phyloP scores from a whole-genome alignment of 2,329 filamentous ascomycete species.

The Sporothrix euskadiensis region DNA sequence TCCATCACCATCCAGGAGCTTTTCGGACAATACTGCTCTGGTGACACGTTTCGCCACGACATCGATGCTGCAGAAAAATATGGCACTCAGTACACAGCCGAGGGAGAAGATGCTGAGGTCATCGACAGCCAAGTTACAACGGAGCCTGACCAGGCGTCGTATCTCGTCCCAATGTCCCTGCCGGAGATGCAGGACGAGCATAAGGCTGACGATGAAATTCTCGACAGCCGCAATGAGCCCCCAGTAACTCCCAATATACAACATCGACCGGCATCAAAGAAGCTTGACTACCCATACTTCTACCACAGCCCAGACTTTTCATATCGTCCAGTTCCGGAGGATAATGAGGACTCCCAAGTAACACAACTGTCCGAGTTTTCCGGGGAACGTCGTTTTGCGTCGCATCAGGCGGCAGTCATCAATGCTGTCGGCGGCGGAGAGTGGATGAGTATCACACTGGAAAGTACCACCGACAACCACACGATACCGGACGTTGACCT shows the following conservation, averaged over 20 bases:
- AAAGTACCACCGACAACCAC: conserved; percentile 46
- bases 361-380: neutral
- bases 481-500: conserved; percentile 42
- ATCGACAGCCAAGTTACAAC: conserved; percentile 25
- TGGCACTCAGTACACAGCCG: neutral
- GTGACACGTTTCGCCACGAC: conserved; percentile 65
- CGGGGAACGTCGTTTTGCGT: conserved; percentile 27
- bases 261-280: neutral
- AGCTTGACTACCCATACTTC: conserved; percentile 12
- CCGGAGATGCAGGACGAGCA: neutral
- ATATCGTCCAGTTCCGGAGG: neutral
- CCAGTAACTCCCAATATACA: neutral
- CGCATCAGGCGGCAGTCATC: conserved; percentile 38
- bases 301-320: neutral
- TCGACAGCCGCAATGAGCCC: too few species aligned
- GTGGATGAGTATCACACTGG: conserved; percentile 38
- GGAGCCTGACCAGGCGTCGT: neutral
- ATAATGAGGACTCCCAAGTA: neutral
- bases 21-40: conserved; percentile 70
- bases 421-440: conserved; percentile 34
- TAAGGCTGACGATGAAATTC: neutral
- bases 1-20: conserved; percentile 62
- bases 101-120: neutral
- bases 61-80: conserved; percentile 20
- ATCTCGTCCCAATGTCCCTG: neutral